Conservation (phyloP, 352 stramenopile species). For the Chrysophaeum taylorii region DNA sequence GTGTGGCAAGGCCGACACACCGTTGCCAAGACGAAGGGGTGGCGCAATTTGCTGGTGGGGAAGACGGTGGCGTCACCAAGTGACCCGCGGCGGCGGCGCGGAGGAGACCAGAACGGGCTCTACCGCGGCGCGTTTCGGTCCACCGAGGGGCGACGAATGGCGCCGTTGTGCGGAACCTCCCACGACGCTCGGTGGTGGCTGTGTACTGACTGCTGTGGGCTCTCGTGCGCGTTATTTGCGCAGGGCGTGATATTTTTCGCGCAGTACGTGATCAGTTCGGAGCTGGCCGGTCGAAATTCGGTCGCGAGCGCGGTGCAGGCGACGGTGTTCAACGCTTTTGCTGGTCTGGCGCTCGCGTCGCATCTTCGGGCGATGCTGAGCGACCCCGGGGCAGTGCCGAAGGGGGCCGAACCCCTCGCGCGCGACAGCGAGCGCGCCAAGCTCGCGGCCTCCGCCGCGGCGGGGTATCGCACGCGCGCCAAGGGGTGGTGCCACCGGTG, state of each 20-base stretch:
- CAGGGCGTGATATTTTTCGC: not conserved
- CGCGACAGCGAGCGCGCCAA: constrained; percentile 14
- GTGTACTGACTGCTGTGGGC: not conserved
- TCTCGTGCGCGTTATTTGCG: not conserved
- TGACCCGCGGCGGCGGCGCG: too few species aligned
- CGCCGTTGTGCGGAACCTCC: not conserved
- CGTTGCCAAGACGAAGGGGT: too few species aligned
- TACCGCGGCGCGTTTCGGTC: too few species aligned
- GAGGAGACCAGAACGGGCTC: too few species aligned
- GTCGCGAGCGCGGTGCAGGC: not conserved
- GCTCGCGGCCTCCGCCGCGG: constrained; percentile 5
- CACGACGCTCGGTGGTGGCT: constrained; percentile 3
- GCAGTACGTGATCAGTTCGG: too few species aligned
- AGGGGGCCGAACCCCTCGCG: constrained; percentile 69
- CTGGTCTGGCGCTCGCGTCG: constrained; percentile 65
- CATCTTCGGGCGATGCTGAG: constrained; percentile 97
- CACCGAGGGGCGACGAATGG: too few species aligned
- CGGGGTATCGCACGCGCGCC: constrained; percentile 12
- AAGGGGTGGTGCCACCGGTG: constrained; percentile 27
- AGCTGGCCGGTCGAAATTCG: too few species aligned
- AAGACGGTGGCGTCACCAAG: too few species aligned
- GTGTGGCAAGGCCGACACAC: too few species aligned
- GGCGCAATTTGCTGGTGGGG: too few species aligned
- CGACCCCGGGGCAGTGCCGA: constrained; percentile 88
- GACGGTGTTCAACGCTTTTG: constrained; percentile 47